phyloP scores from a whole-genome alignment of 176 grass and related monocot genomes.

The Phyllostachys edulis region DNA sequence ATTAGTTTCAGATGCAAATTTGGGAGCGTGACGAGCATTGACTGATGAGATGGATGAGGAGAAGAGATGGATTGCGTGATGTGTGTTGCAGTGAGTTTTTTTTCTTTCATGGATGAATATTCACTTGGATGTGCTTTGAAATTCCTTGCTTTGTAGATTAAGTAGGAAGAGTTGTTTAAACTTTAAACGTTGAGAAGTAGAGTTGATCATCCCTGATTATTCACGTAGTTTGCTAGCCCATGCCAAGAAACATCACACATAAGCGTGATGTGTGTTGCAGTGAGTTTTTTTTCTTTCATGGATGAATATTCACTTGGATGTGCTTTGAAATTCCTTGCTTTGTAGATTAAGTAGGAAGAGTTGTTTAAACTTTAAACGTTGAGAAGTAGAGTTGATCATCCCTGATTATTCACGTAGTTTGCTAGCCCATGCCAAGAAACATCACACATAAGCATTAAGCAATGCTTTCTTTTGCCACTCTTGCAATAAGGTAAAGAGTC shows the following conservation, averaged over 20 bases:
- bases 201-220: background rate
- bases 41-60: background rate
- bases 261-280: too few relatives aligned
- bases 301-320: background rate
- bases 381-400: background rate
- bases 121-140: background rate
- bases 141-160: conserved; percentile 18
- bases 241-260: background rate
- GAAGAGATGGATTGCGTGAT: background rate
- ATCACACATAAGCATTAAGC: background rate
- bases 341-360: conserved; percentile 22
- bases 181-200: background rate
- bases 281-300: too few relatives aligned
- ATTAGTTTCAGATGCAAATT: conserved; percentile 15
- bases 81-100: background rate
- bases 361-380: conserved; percentile 9
- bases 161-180: conserved; percentile 20
- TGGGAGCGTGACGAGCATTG: background rate
- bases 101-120: background rate
- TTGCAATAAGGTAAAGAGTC: background rate
- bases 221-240: background rate
- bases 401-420: background rate
- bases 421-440: background rate
- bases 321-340: background rate
- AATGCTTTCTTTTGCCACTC: conserved; percentile 16